These are phyloP conservation scores for Thalassiosira profunda DNA, from an alignment of 108 stramenopile genomes.

Conservation along the genomic window DNA sequence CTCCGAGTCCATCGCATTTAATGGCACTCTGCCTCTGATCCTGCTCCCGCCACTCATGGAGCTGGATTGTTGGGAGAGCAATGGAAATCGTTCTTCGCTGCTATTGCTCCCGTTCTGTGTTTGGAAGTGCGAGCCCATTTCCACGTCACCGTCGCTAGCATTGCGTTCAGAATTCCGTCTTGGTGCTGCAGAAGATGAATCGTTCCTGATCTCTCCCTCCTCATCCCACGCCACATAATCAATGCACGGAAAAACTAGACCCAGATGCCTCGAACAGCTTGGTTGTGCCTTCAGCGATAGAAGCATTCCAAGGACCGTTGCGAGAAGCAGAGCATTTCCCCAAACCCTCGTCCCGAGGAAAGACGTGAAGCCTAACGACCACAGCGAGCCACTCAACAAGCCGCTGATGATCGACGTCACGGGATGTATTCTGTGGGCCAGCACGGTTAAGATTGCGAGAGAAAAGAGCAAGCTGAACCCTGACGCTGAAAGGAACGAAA, in stretches of 20 bases:
- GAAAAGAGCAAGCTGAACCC: slow-evolving; percentile 24
- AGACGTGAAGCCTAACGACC: slow-evolving; percentile 46
- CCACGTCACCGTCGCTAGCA: slow-evolving; percentile 13
- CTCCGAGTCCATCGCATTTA: slow-evolving; percentile 40
- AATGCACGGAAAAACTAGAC: slow-evolving; percentile 40
- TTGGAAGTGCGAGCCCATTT: slow-evolving; percentile 15
- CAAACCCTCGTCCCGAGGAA: slow-evolving; percentile 65
- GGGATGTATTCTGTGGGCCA: slow-evolving; percentile 47
- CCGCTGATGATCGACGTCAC: slow-evolving; percentile 45
- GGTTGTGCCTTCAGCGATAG: slow-evolving; percentile 44
- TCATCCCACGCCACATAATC: slow-evolving; percentile 57
- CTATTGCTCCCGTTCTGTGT: background rate
- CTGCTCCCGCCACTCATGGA: slow-evolving; percentile 27
- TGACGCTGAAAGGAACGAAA: slow-evolving; percentile 32
- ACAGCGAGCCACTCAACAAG: slow-evolving; percentile 44
- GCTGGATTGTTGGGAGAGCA: slow-evolving; percentile 11
- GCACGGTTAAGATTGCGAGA: slow-evolving; percentile 26
- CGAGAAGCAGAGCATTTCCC: slow-evolving; percentile 31
- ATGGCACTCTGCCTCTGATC: slow-evolving; percentile 43
- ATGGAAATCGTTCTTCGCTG: slow-evolving; percentile 19
- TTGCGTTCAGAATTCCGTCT: background rate
- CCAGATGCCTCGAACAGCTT: slow-evolving; percentile 22
- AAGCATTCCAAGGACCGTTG: slow-evolving; percentile 14
- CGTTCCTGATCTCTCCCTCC: slow-evolving; percentile 26
- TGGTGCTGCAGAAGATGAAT: background rate